Base-by-base conservation (phyloP, 176 grass and related monocot genomes). In the Bothriochloa decipiens region DNA sequence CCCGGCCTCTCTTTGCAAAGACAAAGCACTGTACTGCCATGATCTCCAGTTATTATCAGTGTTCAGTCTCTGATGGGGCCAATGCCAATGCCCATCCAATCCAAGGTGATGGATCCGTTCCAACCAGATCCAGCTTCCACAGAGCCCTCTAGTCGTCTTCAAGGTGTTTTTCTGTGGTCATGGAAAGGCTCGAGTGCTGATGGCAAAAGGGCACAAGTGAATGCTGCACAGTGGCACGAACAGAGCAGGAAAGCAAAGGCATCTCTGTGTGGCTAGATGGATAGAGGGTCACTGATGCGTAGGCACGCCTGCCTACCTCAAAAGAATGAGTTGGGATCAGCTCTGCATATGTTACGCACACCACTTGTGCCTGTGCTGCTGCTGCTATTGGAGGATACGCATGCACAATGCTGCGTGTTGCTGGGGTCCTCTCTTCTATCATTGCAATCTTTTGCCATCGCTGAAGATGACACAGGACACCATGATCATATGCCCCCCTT, bases 31-130 rank as follows among this genome's bases (percentile, higher is more conserved):
- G 75, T 80, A 28, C 65, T 68, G 62, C 69, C 74, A 63, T 83
- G 74, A 87, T 80, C 75, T 80, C 81, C 62, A 70, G 79, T 90
- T 69, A 87, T 80, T 80, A 90, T 52, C 45, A 74, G 70, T 46
- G 84, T 37, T 76, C 47, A 75, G 47, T 65, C 47, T 70, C 29
- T 52, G 47, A 22, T 63, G 88, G 84, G 88, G 40, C 4, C 65
- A 68, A 33, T 35, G 64, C 71, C 71, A 74, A 82, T 72, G 43
- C 46, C 68, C 25, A 25, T 15, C 75, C 58, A 37, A 79, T 78
- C 74, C 66, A 78, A 69, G 83, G 43, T 18, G 46, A 55, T 46
- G 64, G 47, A 68, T 68, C 76, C 64, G 65, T 32, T 58, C 78
- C 65, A 72, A 78, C 72, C 28, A 33, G 16, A 75, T 8, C 70